These are phyloP conservation scores for Aspergillus quadricinctus DNA, from an alignment of 2,329 filamentous ascomycete genomes.

Conservation along the genomic window DNA sequence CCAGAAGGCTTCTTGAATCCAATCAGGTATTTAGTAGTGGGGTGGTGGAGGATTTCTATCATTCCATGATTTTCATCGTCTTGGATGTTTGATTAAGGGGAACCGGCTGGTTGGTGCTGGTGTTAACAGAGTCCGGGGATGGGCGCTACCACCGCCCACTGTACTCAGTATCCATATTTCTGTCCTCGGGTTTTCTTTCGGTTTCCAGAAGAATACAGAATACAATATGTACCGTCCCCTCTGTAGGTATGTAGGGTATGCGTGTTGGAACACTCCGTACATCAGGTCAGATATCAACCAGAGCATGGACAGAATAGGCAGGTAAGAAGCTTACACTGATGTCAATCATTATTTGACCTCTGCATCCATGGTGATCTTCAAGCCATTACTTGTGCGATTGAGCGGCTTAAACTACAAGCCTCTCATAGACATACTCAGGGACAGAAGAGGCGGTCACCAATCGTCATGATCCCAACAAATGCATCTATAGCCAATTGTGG, in stretches of 20 bases:
- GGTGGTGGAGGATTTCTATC: not conserved
- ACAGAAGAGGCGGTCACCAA: not conserved
- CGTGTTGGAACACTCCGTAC: not conserved
- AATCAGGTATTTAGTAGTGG: conserved; percentile 1
- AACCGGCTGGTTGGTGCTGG: not conserved
- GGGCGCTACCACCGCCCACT: not conserved
- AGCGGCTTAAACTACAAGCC: not conserved
- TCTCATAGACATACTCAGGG: not conserved
- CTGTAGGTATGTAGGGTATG: not conserved
- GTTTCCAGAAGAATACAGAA: not conserved
- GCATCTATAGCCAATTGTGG: not conserved
- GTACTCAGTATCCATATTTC: not conserved
- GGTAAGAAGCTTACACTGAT: not conserved
- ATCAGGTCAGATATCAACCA: not conserved
- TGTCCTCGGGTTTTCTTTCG: not conserved
- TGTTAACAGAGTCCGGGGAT: not conserved
- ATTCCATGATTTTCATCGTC: not conserved
- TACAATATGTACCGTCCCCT: not conserved
- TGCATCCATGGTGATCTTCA: not conserved
- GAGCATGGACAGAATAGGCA: not conserved
- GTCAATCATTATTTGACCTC: not conserved
- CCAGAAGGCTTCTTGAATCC: conserved; percentile 12
- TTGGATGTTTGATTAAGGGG: not conserved
- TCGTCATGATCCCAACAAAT: not conserved
- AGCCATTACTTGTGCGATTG: not conserved